Evolutionary conservation across 345 rosid genomes (phyloP).

Genomic region (Citrus medica): DNA sequence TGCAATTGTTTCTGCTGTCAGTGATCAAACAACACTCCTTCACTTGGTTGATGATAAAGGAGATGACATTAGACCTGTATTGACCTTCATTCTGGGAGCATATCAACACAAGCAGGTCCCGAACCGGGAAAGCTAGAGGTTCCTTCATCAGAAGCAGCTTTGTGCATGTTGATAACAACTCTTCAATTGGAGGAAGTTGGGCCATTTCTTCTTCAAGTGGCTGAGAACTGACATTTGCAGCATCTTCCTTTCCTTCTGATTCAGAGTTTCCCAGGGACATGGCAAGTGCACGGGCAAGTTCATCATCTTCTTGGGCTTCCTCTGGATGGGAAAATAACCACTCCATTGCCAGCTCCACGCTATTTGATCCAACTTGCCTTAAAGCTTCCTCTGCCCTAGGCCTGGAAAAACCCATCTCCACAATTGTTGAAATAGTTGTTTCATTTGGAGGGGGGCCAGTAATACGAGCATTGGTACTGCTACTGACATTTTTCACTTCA

Average conservation of each 20-base stretch:
- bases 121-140: conserved; percentile 81
- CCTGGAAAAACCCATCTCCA: conserved; percentile 97
- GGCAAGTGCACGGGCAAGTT: conserved; percentile 97
- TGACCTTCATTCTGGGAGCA: conserved; percentile 90
- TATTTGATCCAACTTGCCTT: conserved; percentile 86
- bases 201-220: conserved; percentile 70
- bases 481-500: conserved; percentile 70
- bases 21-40: conserved; percentile 51
- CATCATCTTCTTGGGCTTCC: conserved; percentile 93
- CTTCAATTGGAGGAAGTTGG: conserved; percentile 85
- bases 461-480: conserved; percentile 53
- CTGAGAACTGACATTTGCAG: conserved; percentile 37
- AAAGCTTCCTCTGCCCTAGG: conserved; percentile 94
- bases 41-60: conserved; percentile 70
- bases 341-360: conserved; percentile 98
- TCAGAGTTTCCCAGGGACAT: conserved; percentile 94
- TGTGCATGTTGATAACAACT: conserved; percentile 76
- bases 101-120: conserved; percentile 78
- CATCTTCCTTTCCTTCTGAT: conserved; percentile 67
- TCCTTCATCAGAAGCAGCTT: conserved; percentile 92
- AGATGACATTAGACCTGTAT: conserved; percentile 68
- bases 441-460: conserved; percentile 92
- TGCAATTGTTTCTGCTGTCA: conserved; percentile 46
- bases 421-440: conserved; percentile 79
- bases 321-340: conserved; percentile 95